Evolutionary conservation across 768 basidiomycete genomes (phyloP).

Genomic region (Boletus barrowsii): DNA sequence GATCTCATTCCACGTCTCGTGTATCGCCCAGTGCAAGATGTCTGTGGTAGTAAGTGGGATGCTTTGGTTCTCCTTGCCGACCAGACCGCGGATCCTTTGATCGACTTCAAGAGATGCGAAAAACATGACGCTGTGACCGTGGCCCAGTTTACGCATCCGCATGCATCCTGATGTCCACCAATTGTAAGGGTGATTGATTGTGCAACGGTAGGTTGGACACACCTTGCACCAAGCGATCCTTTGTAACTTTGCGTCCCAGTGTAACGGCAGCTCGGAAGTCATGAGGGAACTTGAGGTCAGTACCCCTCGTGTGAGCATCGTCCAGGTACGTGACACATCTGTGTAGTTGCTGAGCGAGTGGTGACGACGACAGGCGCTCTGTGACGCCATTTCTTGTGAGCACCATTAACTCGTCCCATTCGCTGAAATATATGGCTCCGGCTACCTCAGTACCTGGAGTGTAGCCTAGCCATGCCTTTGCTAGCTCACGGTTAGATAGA

Average conservation of each 20-base stretch:
- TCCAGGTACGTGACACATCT: neutral
- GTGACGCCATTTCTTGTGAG: neutral
- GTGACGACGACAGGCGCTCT: neutral
- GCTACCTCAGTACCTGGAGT: neutral
- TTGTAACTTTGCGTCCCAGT: neutral
- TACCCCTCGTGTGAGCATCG: neutral
- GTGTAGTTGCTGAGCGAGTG: neutral
- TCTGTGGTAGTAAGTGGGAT: neutral
- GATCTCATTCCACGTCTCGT: neutral
- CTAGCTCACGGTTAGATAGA: neutral
- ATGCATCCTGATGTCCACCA: neutral
- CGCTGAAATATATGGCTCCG: neutral
- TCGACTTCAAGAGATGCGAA: neutral
- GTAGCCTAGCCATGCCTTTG: neutral
- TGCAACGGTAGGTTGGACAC: neutral
- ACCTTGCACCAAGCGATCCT: neutral
- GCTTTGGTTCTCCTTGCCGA: neutral
- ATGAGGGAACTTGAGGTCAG: neutral
- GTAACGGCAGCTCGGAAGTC: neutral
- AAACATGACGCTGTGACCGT: neutral
- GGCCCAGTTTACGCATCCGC: neutral
- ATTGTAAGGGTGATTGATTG: neutral
- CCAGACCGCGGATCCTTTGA: neutral
- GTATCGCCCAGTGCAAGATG: neutral
- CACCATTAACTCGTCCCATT: neutral